Conservation (phyloP, 768 basidiomycete species). For the Amylocystis lapponica region DNA sequence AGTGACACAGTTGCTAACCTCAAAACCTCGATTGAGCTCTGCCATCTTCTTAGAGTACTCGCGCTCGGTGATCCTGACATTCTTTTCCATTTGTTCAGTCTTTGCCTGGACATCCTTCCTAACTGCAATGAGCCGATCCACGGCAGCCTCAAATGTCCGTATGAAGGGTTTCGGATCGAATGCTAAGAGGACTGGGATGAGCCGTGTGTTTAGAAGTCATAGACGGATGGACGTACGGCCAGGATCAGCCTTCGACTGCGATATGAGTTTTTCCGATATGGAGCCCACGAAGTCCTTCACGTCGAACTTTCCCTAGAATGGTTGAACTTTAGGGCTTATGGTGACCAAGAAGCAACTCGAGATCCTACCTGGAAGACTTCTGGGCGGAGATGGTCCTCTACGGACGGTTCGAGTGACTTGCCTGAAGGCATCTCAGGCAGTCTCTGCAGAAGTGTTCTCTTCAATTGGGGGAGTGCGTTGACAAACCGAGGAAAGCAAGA, state of each 20-base stretch:
- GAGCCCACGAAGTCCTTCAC: constrained; percentile 84
- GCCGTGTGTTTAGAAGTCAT: constrained; percentile 2
- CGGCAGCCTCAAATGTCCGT: constrained; percentile 82
- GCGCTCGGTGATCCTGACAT: constrained; percentile 79
- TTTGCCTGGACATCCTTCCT: constrained; percentile 87
- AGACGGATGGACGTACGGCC: constrained; percentile 57
- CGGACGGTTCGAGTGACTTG: constrained; percentile 40
- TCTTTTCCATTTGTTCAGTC: constrained; percentile 90
- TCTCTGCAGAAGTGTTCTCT: too few relatives aligned
- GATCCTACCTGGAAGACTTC: constrained; percentile 34
- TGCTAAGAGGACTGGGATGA: constrained; percentile 38
- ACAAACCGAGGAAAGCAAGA: too few relatives aligned
- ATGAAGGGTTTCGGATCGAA: constrained; percentile 94
- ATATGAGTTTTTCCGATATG: constrained; percentile 83
- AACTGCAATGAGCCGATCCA: constrained; percentile 82
- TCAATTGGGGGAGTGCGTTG: too few relatives aligned
- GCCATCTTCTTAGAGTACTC: constrained; percentile 93
- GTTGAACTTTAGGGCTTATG: neutral
- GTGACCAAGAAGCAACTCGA: neutral
- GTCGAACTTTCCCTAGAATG: constrained; percentile 76
- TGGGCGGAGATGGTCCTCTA: constrained; percentile 34
- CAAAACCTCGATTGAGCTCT: constrained; percentile 91
- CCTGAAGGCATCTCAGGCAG: neutral
- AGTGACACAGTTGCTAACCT: constrained; percentile 52
- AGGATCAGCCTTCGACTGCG: constrained; percentile 74